Evolutionary conservation across 2,329 filamentous ascomycete species (phyloP), one percentile per base, ranked within the genome.

Genomic region (Penicillium expansum): DNA sequence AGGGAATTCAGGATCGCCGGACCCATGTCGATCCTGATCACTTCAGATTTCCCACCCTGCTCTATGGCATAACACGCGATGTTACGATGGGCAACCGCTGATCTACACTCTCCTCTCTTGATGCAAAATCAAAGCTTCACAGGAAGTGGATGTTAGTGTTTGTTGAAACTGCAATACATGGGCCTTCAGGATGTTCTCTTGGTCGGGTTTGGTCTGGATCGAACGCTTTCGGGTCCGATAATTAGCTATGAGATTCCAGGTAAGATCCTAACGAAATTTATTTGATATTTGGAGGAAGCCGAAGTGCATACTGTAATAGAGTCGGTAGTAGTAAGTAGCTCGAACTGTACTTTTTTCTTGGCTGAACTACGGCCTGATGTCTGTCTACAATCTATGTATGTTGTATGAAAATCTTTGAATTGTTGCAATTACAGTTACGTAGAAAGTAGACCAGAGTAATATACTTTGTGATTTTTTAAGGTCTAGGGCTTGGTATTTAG

Each of bases 11-110:
- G 13, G 47, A 45, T 51, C 27, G 20, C 13, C 48, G 5, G 38
- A 20, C 32, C 32, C 38, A 13, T 33, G 32, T 20, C 39, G 53
- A 51, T 55, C 53, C 8, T 51, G 24, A 18, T 32, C n/a, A 55
- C n/a, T 43, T 33, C 27, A 20, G 22, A 44, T 27, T 48, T 9
- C 20, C 32, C 11, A 35, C 53, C 53, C 39, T 52, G 29, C 9
- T 24, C 18, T 3, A n/a, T 20, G 32, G 22, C 45, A 44, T 55
- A 55, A 18, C 45, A 24, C 38, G n/a, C 11, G 4, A 39, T 55
- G 47, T 51, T 45, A 51, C 53, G 47, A 51, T 24, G 45, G 45
- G 52, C 39, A 55, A 55, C 53, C 33, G 18, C 32, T 29, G 53
- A 55, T 52, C 39, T 51, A 24, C 53, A 35, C 20, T n/a, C 32